A percentile compares a stretch with the other conserved stretches of the same genome.
Conservation (phyloP, 495 filamentous ascomycete genomes). For the Sphaerosporella brunnea region DNA sequence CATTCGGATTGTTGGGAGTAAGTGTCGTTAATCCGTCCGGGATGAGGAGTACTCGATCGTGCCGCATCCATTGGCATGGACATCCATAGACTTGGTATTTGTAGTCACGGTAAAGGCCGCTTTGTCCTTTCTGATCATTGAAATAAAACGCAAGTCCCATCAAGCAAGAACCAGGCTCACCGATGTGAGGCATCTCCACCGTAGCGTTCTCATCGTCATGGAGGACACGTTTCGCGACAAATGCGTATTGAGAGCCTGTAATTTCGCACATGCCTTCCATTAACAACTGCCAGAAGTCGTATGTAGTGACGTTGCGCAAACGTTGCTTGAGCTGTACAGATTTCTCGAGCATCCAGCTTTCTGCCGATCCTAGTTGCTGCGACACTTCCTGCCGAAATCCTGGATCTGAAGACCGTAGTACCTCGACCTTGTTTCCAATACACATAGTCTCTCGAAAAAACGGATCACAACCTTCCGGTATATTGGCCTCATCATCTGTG, state of each 20-base stretch:
- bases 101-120: constrained; percentile 39
- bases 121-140: constrained; percentile 41
- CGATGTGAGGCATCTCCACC: constrained; percentile 41
- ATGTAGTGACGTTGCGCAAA: constrained; percentile 35
- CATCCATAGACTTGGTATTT: constrained; percentile 48
- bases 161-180: constrained; percentile 42
- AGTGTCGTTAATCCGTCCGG: constrained; percentile 44
- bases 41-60: constrained; percentile 58
- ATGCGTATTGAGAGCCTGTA: constrained; percentile 49
- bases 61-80: constrained; percentile 51
- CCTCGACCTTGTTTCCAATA: neutral
- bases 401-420: constrained; percentile 2
- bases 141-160: constrained; percentile 53
- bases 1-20: constrained; percentile 42
- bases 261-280: constrained; percentile 50
- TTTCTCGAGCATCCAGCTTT: constrained; percentile 45
- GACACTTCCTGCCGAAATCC: constrained; percentile 2
- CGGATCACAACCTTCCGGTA: neutral
- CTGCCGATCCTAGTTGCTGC: constrained; percentile 20
- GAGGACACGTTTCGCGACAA: constrained; percentile 49
- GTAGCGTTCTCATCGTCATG: constrained; percentile 39
- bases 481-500: neutral
- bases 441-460: constrained; percentile 2
- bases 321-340: constrained; percentile 45
- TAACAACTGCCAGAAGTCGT: constrained; percentile 49